These are phyloP conservation scores for Ceratobasidium sp. DNA, from an alignment of 1,284 basidiomycete genomes.

Conservation along the genomic window DNA sequence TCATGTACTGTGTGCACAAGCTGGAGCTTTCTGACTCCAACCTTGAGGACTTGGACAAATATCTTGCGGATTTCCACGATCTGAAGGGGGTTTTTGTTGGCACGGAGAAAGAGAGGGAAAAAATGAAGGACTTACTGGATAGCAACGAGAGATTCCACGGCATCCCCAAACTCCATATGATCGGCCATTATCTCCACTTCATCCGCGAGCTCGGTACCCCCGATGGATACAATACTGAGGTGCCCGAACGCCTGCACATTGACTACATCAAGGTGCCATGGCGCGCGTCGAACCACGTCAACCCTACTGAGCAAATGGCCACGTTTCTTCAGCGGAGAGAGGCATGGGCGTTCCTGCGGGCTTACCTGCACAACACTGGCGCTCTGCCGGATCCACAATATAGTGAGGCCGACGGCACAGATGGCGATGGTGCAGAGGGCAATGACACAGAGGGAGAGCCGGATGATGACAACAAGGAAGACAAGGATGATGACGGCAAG, in stretches of 20 bases:
- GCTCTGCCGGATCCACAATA: neutral
- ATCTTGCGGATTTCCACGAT: neutral
- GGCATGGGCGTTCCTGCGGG: neutral
- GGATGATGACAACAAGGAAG: neutral
- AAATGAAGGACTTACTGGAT: neutral
- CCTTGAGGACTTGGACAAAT: neutral
- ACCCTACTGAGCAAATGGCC: neutral
- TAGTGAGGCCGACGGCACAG: neutral
- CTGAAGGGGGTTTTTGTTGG: neutral
- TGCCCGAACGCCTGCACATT: neutral
- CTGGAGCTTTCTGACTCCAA: neutral
- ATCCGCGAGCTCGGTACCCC: neutral
- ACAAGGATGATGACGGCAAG: neutral
- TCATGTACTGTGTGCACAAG: constrained; percentile 21
- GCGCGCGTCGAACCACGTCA: neutral
- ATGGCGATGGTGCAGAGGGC: neutral
- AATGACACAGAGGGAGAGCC: neutral
- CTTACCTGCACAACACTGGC: neutral
- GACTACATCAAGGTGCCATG: neutral
- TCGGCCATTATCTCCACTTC: neutral
- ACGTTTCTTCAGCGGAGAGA: neutral
- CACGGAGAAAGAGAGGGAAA: neutral
- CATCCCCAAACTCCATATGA: constrained; percentile 42
- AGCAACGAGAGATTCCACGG: constrained; percentile 4
- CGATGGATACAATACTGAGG: neutral